phyloP scores from a whole-genome alignment of 2,329 filamentous ascomycete species.

The Penicillium capsulatum region DNA sequence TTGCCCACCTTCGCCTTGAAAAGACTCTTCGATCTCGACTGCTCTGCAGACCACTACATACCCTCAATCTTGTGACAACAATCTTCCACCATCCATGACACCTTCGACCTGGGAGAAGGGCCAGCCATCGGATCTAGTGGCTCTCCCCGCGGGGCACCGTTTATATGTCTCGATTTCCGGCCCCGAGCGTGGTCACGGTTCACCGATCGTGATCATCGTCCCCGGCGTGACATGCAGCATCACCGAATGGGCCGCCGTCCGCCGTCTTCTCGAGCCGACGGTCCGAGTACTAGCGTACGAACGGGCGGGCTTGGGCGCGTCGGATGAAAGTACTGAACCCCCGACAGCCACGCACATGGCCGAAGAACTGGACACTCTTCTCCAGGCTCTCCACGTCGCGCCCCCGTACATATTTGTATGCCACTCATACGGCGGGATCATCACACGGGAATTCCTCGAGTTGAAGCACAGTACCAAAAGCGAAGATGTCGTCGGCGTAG shows the following conservation, averaged over 20 bases:
- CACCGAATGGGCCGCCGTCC: constrained; percentile 9
- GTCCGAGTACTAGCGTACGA: constrained; percentile 6
- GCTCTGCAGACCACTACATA: no score
- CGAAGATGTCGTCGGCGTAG: constrained; percentile 10
- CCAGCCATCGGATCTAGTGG: constrained; percentile 2
- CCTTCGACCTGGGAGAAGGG: neutral
- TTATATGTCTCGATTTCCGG: constrained; percentile 5
- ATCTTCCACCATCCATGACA: neutral
- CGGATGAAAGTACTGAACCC: constrained; percentile 4
- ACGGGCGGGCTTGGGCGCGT: constrained; percentile 8
- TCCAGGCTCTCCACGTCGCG: neutral
- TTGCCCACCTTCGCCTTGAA: no score
- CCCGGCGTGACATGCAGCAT: constrained; percentile 8
- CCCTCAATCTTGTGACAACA: no score
- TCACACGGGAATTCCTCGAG: constrained; percentile 14
- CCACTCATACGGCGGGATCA: constrained; percentile 19
- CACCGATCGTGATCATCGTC: constrained; percentile 6
- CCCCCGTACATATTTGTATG: constrained; percentile 10
- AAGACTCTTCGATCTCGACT: no score
- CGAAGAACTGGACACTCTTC: constrained; percentile 6
- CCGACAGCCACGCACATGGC: constrained; percentile 8
- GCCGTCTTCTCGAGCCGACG: constrained; percentile 4
- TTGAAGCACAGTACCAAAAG: neutral
- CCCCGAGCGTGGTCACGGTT: neutral
- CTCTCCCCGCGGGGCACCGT: constrained; percentile 3